A percentile compares a stretch with the other conserved stretches of the same genome.
phyloP scores from a whole-genome alignment of 257 asterid species.

The Solanum sejunctum region DNA sequence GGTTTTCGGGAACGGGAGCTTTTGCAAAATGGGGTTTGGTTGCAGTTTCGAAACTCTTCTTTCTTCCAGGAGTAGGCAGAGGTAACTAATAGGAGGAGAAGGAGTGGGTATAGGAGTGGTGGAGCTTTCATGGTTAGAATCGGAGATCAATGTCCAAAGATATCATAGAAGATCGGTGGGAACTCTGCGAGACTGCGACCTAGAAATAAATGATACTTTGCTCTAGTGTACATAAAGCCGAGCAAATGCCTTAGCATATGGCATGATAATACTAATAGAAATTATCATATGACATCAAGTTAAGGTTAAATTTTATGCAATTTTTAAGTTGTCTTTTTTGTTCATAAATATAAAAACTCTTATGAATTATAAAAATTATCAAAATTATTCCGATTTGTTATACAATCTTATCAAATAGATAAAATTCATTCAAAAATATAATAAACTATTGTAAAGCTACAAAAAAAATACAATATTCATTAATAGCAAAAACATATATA shows the following conservation, averaged over 20 bases:
- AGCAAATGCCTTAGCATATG: background rate
- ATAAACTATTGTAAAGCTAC: too few species aligned
- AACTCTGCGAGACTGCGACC: background rate
- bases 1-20: constrained; percentile 73
- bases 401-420: too few species aligned
- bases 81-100: constrained; percentile 20
- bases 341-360: too few species aligned
- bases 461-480: too few species aligned
- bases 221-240: background rate
- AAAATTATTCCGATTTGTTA: too few species aligned
- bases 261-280: too few species aligned
- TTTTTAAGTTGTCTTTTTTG: too few species aligned
- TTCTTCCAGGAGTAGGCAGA: constrained; percentile 66
- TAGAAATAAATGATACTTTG: background rate
- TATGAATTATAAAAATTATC: too few species aligned
- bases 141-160: background rate
- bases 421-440: too few species aligned
- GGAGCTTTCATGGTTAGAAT: background rate
- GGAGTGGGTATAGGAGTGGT: background rate
- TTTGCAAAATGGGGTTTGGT: constrained; percentile 93
- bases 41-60: constrained; percentile 87
- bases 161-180: background rate
- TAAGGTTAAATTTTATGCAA: too few species aligned
- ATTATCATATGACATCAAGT: too few species aligned
- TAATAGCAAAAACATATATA: too few species aligned